Percentiles rank a stretch among this genome's conserved stretches.
phyloP scores from a whole-genome alignment of 306 rosid genomes.

The Senna siamea region DNA sequence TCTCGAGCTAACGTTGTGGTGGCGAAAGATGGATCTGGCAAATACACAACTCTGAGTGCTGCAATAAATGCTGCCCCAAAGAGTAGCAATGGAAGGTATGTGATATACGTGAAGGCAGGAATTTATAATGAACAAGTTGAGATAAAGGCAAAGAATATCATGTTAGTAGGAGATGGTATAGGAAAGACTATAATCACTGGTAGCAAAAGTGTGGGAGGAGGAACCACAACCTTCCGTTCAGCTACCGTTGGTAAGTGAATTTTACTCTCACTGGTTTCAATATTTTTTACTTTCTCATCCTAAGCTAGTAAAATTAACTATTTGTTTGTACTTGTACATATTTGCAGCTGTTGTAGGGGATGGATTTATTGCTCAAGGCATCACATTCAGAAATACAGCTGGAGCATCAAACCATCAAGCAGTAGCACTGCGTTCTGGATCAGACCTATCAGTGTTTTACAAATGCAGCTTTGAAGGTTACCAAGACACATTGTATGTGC shows the following conservation, averaged over 20 bases:
- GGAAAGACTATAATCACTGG: conserved; percentile 79
- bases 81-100: conserved; percentile 57
- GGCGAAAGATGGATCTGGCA: conserved; percentile 71
- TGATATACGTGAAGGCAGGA: conserved; percentile 74
- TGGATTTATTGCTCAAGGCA: no score
- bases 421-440: background rate
- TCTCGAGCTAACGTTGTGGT: conserved; percentile 55
- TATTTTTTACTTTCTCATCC: no score
- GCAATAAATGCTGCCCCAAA: conserved; percentile 57
- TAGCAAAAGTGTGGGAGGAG: conserved; percentile 86
- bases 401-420: background rate
- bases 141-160: conserved; percentile 59
- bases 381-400: background rate
- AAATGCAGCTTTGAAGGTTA: background rate
- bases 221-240: conserved; percentile 73
- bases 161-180: conserved; percentile 80
- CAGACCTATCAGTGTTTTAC: background rate
- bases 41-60: conserved; percentile 49
- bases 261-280: no score
- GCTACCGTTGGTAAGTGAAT: conserved; percentile 77
- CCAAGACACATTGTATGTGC: background rate
- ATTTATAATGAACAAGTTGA: conserved; percentile 67
- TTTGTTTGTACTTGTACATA: no score
- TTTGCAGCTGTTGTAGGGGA: no score
- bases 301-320: background rate